Evolutionary conservation across 2,329 filamentous ascomycete species (phyloP), one percentile per base, ranked within the genome.

Genomic region (Exophiala phaeomuriformis): DNA sequence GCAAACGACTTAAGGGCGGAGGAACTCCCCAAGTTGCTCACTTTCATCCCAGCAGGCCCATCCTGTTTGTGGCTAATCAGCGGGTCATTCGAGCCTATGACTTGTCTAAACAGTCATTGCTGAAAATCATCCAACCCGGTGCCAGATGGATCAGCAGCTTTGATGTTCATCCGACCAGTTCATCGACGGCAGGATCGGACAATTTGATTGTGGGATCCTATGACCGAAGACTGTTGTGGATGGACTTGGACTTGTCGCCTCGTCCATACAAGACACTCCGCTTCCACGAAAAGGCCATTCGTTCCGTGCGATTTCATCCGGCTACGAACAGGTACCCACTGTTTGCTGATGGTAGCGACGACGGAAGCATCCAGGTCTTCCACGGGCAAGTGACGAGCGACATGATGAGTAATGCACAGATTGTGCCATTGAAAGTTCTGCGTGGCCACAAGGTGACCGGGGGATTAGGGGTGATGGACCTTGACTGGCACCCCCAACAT

Each of bases 31-130:
- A 97, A 71, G 86, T 86, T 1, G 90, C 90, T 3, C 88, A 90
- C 63, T 98, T 98, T 79, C 94, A 98, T 70, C 93, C 93, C 1
- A 88, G 85, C 39, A 85, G 90, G 62, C 90, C 93, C 0, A 82
- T 95, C 47, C 90, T 98, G 74, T 97, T 97, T 67, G 88, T 98
- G 51, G 93, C 93, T 2, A 97, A 94, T 7, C 90, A 95, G 70
- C 87, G 91, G 64, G 86, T 86, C 53, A 90, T 98, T 66, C 86
- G 93, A 52, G 87, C 88, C 66, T 98, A 98, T 73, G 93, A 98
- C 69, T 79, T 98, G 43, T 86, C 91, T 61, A 85, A 85, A 64
- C 90, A 96, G 68, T 87, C 94, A 66, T 82, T 98, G 33, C 80
- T 96, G 70, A 95, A 95, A 75, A 88, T 93, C 54, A 76, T 98